Conservation (phyloP, 1,284 basidiomycete genomes). For the Tylopilus microsporus region DNA sequence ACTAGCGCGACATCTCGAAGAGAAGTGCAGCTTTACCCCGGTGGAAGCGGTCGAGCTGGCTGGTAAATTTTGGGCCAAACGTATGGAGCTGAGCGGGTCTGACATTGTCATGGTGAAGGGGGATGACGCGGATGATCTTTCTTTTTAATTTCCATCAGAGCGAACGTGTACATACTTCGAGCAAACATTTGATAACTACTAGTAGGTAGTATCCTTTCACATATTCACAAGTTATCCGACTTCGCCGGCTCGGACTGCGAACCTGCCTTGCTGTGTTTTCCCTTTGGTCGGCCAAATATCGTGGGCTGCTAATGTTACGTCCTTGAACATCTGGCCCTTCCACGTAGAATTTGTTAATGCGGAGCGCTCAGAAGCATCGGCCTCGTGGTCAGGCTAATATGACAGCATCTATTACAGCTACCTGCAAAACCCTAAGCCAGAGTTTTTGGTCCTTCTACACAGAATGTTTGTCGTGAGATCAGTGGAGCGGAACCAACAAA, state of each 20-base stretch:
- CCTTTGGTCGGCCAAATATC: not conserved
- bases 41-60: slow-evolving; percentile 18
- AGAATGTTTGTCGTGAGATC: too few species aligned
- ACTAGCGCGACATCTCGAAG: slow-evolving; percentile 16
- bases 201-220: not conserved
- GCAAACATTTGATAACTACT: not conserved
- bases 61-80: slow-evolving; percentile 17
- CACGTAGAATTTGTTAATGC: too few species aligned
- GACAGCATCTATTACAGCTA: too few species aligned
- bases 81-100: slow-evolving; percentile 4
- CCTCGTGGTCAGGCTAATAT: too few species aligned
- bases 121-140: not conserved
- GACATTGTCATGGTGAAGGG: slow-evolving; percentile 11
- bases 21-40: slow-evolving; percentile 12
- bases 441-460: too few species aligned
- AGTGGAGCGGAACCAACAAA: too few species aligned
- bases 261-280: slow-evolving; percentile 15
- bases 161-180: not conserved
- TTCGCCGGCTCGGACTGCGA: not conserved
- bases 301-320: too few species aligned
- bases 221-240: not conserved
- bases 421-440: too few species aligned
- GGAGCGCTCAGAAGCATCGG: too few species aligned
- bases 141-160: not conserved
- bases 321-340: too few species aligned